Evolutionary conservation across 2,329 filamentous ascomycete species (phyloP).

Genomic region (Knufia petricola): DNA sequence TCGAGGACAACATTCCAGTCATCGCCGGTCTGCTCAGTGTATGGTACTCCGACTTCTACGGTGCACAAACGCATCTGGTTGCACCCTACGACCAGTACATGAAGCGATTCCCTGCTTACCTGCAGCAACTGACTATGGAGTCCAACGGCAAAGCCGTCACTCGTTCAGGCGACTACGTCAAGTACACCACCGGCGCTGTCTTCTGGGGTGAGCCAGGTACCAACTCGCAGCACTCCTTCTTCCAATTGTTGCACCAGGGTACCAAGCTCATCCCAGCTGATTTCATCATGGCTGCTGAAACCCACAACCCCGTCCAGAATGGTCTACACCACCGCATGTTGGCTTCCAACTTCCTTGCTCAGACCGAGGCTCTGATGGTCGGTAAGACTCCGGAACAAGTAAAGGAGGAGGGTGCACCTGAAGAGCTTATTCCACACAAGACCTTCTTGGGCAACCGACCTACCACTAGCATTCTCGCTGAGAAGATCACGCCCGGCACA

Average conservation of each 20-base stretch:
- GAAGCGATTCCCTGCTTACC: constrained; percentile 96
- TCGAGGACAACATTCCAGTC: constrained; percentile 90
- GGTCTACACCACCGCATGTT: constrained; percentile 78
- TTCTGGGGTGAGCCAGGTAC: constrained; percentile 97
- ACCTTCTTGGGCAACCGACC: constrained; percentile 96
- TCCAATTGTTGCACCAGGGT: constrained; percentile 97
- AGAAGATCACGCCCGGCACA: constrained; percentile 86
- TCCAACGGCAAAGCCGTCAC: constrained; percentile 98
- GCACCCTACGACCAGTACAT: constrained; percentile 99
- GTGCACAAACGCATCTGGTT: constrained; percentile 93
- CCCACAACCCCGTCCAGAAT: constrained; percentile 86
- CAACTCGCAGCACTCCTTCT: constrained; percentile 99
- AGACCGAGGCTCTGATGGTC: constrained; percentile 46
- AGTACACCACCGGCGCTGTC: constrained; percentile 94
- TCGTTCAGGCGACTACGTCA: constrained; percentile 74
- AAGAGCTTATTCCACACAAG: constrained; percentile 80
- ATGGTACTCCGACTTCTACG: constrained; percentile 99
- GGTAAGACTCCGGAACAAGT: constrained; percentile 41
- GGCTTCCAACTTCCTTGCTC: constrained; percentile 43
- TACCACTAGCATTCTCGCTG: constrained; percentile 87
- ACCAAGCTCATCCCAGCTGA: constrained; percentile 98
- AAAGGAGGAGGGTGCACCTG: constrained; percentile 38
- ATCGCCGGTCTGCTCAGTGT: constrained; percentile 89
- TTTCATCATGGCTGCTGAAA: constrained; percentile 93
- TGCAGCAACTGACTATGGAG: constrained; percentile 99